Base-by-base conservation (phyloP, 805 yeast genomes). In the Candida krabiensis region DNA sequence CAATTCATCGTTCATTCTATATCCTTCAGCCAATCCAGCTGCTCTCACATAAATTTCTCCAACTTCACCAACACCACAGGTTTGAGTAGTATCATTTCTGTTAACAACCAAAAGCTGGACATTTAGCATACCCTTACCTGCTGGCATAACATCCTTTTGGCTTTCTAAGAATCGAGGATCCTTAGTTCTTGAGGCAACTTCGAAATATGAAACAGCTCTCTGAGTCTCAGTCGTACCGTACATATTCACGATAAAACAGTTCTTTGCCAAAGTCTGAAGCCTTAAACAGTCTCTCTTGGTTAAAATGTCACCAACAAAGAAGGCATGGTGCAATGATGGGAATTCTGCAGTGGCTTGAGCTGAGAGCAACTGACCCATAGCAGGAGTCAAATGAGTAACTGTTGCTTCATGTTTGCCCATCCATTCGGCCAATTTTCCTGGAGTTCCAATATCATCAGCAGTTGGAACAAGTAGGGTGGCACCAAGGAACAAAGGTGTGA, bases 181-280 rank as follows among this genome's bases (percentile, higher is more conserved):
- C 30, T 72, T 58, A 16, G 73, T 59, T 49, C 87, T 73, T 19
- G 95, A 79, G 29, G 86, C 80, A 45, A 95, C 91, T 61, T 88
- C 95, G 66, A 79, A 95, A 66, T 78, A 93, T 0, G 98, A 90
- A 18, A 93, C 99, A 2, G 99, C 93, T 60, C 99, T 79, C 71
- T 95, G 99, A 12, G 99, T 93, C 65, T 93, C 99, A 9, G 99
- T 93, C 27, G 99, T 93, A 56, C 99, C 99, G 63, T 93, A 93
- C 99, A 93, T 93, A 67, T 93, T 93, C 50, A 93, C 95, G 57
- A 93, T 91, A 59, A 65, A 70, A 38, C 87, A 95, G 56, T 93
- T 91, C 60, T 81, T 81, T 11, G 98, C 98, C 53, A 93, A 73
- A 1, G 93, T 79, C 63, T 93, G 99, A 52, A 93, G 73, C 56